Percentiles rank a stretch among this genome's conserved stretches.
phyloP scores from a whole-genome alignment of 805 yeast genomes.

The Yamadazyma laniorum region DNA sequence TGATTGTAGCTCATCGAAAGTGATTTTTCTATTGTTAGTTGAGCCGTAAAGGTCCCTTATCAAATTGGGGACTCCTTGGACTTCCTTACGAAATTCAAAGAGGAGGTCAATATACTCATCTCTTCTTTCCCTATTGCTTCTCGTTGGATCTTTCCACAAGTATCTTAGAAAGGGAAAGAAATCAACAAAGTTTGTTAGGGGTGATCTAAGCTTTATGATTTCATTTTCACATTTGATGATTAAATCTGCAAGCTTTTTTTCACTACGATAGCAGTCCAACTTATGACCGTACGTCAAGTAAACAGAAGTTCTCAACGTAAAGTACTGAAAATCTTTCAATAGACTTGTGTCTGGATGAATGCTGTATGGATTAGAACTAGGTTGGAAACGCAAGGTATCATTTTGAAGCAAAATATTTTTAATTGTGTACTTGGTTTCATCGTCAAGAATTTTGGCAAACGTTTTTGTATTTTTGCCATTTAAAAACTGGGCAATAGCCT shows the following conservation, averaged over 20 bases:
- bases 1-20: slow-evolving; percentile 47
- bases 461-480: slow-evolving; percentile 34
- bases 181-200: slow-evolving; percentile 54
- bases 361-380: slow-evolving; percentile 18
- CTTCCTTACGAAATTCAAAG: not conserved
- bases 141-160: slow-evolving; percentile 18
- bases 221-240: slow-evolving; percentile 55
- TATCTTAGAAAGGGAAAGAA: slow-evolving; percentile 47
- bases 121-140: slow-evolving; percentile 40
- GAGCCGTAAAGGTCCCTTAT: slow-evolving; percentile 2
- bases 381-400: slow-evolving; percentile 17
- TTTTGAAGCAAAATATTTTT: slow-evolving; percentile 12
- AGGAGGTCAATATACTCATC: slow-evolving; percentile 48
- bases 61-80: not conserved
- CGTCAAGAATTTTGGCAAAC: slow-evolving; percentile 34
- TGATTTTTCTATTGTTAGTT: slow-evolving; percentile 8
- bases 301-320: slow-evolving; percentile 50
- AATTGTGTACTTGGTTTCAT: slow-evolving; percentile 32
- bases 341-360: slow-evolving; percentile 36
- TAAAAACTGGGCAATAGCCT: slow-evolving; percentile 46
- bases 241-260: slow-evolving; percentile 43
- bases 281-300: slow-evolving; percentile 51
- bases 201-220: slow-evolving; percentile 58
- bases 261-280: slow-evolving; percentile 41
- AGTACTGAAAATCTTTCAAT: slow-evolving; percentile 45